A percentile compares a stretch with the other conserved stretches of the same genome.
phyloP scores from a whole-genome alignment of 441 rosid genomes.

The Aquilaria agallochum region DNA sequence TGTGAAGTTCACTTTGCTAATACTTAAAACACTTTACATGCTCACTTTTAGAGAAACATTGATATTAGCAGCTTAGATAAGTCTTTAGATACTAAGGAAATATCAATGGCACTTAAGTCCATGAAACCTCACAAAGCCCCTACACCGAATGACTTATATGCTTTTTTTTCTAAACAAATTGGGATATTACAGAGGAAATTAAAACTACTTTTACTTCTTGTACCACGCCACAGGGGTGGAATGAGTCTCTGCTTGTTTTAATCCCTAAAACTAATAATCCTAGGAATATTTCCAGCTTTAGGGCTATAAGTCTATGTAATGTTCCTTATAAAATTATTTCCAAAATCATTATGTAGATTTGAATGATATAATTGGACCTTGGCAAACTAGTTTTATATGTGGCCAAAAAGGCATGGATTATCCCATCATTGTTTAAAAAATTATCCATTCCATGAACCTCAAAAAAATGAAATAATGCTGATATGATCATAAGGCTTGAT shows the following conservation, averaged over 20 bases:
- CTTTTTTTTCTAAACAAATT: too few relatives aligned
- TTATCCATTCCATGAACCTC: neutral
- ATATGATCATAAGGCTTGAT: neutral
- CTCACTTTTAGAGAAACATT: too few relatives aligned
- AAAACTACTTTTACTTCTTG: neutral
- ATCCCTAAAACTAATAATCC: neutral
- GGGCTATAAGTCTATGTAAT: neutral
- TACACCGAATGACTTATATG: too few relatives aligned
- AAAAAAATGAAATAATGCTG: neutral
- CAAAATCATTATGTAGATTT: neutral
- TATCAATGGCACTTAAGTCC: too few relatives aligned
- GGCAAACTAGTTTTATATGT: neutral
- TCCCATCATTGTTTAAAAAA: neutral
- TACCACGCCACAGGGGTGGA: neutral
- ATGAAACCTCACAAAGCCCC: too few relatives aligned
- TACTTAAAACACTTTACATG: too few relatives aligned
- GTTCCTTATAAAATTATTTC: neutral
- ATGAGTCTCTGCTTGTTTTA: neutral
- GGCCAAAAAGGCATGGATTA: neutral
- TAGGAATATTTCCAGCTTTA: neutral
- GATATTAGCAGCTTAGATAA: too few relatives aligned
- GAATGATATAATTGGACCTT: neutral
- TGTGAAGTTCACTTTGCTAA: too few relatives aligned
- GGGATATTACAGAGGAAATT: too few relatives aligned
- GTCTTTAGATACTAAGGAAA: too few relatives aligned